Percentiles rank a stretch among this genome's conserved stretches.
Conservation (phyloP, 495 filamentous ascomycete species). For the Penicillium macrosclerotiorum region DNA sequence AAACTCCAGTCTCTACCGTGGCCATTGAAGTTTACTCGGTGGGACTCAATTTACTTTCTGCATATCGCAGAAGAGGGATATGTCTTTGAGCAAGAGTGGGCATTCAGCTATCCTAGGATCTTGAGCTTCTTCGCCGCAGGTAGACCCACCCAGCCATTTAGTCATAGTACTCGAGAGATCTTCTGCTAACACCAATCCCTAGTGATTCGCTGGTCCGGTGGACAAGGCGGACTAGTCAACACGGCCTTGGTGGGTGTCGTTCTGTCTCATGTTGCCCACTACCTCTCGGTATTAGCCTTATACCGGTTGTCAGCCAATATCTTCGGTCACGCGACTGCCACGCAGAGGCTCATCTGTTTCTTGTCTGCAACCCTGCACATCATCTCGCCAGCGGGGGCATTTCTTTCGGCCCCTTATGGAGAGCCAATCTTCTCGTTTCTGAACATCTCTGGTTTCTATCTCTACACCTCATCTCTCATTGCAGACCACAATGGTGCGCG, state of each 20-base stretch:
- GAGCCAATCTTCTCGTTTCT: conserved; percentile 80
- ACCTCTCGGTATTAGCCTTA: conserved; percentile 68
- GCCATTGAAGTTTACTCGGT: conserved; percentile 64
- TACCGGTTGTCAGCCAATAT: conserved; percentile 52
- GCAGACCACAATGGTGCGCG: conserved; percentile 21
- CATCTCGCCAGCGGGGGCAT: conserved; percentile 81
- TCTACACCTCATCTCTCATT: conserved; percentile 61
- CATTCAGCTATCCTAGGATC: conserved; percentile 70
- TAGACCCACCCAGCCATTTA: conserved; percentile 22
- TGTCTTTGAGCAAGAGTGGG: conserved; percentile 93
- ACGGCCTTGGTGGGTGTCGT: conserved; percentile 55
- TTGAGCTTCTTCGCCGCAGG: conserved; percentile 47
- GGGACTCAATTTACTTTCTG: conserved; percentile 91
- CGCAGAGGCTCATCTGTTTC: conserved; percentile 53
- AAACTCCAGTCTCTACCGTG: conserved; percentile 21
- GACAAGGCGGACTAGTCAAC: conserved; percentile 17
- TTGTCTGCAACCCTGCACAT: conserved; percentile 72
- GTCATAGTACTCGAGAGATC: neutral
- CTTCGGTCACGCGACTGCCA: conserved; percentile 25
- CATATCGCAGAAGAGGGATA: conserved; percentile 69
- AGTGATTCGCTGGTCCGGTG: conserved; percentile 30
- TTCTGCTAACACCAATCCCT: conserved; percentile 1
- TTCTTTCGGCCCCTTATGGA: conserved; percentile 82
- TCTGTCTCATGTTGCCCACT: conserved; percentile 69
- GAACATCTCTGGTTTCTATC: conserved; percentile 67